Base-by-base conservation (phyloP, 805 yeast genomes). In the Candida taoyuanica region DNA sequence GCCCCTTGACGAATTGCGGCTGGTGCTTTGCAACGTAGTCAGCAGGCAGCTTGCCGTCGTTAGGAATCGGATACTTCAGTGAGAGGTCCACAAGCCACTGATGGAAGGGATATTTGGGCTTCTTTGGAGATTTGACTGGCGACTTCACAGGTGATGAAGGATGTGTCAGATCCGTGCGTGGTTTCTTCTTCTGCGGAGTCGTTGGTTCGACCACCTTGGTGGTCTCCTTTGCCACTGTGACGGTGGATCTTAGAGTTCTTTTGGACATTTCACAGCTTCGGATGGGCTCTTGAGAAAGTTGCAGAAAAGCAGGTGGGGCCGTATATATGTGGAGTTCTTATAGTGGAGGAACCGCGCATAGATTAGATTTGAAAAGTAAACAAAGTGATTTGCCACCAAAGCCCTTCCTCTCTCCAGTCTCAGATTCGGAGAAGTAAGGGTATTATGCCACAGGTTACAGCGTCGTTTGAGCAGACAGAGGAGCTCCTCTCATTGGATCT, bases 401-500 rank as follows among this genome's bases (percentile, higher is more conserved):
- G n/a, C n/a, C n/a, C n/a, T n/a, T n/a, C n/a, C n/a, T n/a, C n/a
- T n/a, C n/a, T n/a, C n/a, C n/a, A n/a, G n/a, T n/a, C n/a, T n/a
- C n/a, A n/a, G n/a, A n/a, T n/a, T n/a, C n/a, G n/a, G n/a, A n/a
- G n/a, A n/a, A n/a, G n/a, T n/a, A n/a, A n/a, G n/a, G n/a, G 7
- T 7, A 27, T 25, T 26, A 49, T 49, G 53, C 48, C 50, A 13
- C 43, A 30, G 12, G 27, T 55, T 19, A 48, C 52, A 1, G 54
- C 51, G 0, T 36, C 50, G 0, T 33, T 52, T 12, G 50, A 48
- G 18, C 31, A 36, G 24, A 36, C 40, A 8, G 56, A 49, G 3
- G 34, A 31, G 5, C 17, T 52, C 7, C 32, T 52, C 9, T 59
- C 65, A 2, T 37, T 85, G 1, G 95, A 87, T 36, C 71, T 86